Base-by-base conservation (phyloP, 176 grass and related monocot species). In the Cenchrus fungigraminus region DNA sequence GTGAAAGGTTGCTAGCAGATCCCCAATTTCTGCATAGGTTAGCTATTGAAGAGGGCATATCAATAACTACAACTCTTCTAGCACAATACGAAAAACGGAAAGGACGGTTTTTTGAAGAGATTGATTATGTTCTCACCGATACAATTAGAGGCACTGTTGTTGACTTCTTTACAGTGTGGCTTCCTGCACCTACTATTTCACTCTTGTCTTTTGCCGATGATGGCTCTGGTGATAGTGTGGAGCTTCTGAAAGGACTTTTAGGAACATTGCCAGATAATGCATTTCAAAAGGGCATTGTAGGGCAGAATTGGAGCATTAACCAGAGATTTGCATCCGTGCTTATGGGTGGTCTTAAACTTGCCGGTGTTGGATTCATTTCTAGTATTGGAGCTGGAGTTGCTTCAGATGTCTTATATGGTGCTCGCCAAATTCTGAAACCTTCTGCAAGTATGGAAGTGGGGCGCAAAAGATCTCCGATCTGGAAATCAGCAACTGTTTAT, bases 91-190 rank as follows among this genome's bases (percentile, higher is more conserved):
- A 99, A 86, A 95, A 81, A 82, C 87, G 93, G 8, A 99, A 96
- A 92, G 91, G 97, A 34, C 84, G 91, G 0, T 99, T 99, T 78
- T 83, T 95, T 43, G 90, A 99, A 87, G 93, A 99, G 83, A 96
- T 99, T 4, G 93, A 96, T 65, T 96, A 99, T 82, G 97, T 96
- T 78, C 88, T 99, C 60, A 99, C 91, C 47, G 97, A 99, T 83
- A 96, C 93, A 55, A 92, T 99, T 70, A 95, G 97, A 94, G 97
- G 97, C 74, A 86, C 88, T 55, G 97, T 99, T 80, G 97, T 99
- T 78, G 97, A 99, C 50, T 99, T 99, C 82, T 99, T 99, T 81
- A 96, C 97, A 53, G 93, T 99, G 65, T 99, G 97, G 97, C 93
- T 99, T 75, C 97, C 97, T 67, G 93, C 97, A 80, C 97, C 97